A percentile compares a stretch with the other conserved stretches of the same genome.
phyloP scores from a whole-genome alignment of 768 basidiomycete genomes.

The Amanita phalloides region DNA sequence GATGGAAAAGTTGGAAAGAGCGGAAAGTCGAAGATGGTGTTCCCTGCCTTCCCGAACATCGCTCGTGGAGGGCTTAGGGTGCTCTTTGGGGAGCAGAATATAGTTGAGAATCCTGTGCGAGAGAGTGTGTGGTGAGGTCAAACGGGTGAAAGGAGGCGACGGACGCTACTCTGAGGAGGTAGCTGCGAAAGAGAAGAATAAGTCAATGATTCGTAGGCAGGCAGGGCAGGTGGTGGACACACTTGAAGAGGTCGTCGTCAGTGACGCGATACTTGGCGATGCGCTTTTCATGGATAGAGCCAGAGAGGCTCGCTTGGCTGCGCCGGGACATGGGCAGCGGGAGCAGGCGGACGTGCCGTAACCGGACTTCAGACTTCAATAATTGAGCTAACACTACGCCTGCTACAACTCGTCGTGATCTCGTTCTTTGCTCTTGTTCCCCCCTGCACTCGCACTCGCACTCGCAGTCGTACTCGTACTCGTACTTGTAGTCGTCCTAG shows the following conservation, averaged over 20 bases:
- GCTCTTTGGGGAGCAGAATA: slow-evolving; percentile 52
- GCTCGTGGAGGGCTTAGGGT: slow-evolving; percentile 15
- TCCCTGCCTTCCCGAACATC: slow-evolving; percentile 45
- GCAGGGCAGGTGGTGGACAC: slow-evolving; percentile 14
- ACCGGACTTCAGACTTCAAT: neutral
- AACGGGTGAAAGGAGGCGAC: slow-evolving; percentile 18
- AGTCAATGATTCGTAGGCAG: slow-evolving; percentile 7
- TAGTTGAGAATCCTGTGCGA: slow-evolving; percentile 56
- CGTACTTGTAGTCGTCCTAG: neutral
- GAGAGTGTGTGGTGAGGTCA: slow-evolving; percentile 8
- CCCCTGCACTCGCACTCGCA: slow-evolving; percentile 1
- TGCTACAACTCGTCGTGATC: slow-evolving; percentile 15
- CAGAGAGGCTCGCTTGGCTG: slow-evolving; percentile 47
- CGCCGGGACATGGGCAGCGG: slow-evolving; percentile 51
- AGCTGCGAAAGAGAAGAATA: slow-evolving; percentile 30
- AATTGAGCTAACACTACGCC: neutral
- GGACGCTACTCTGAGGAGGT: slow-evolving; percentile 78
- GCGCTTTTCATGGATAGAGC: slow-evolving; percentile 56
- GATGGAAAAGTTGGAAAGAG: slow-evolving; percentile 57
- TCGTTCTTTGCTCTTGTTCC: neutral
- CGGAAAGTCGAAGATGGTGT: slow-evolving; percentile 57
- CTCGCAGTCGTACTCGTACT: neutral
- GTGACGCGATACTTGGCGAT: slow-evolving; percentile 67
- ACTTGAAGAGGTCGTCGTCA: slow-evolving; percentile 86
- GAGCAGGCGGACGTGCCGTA: neutral